A percentile compares a stretch with the other conserved stretches of the same genome.
These are phyloP conservation scores for Diaporthe aspalathi DNA, from an alignment of 2,329 filamentous ascomycete species.

Conservation along the genomic window DNA sequence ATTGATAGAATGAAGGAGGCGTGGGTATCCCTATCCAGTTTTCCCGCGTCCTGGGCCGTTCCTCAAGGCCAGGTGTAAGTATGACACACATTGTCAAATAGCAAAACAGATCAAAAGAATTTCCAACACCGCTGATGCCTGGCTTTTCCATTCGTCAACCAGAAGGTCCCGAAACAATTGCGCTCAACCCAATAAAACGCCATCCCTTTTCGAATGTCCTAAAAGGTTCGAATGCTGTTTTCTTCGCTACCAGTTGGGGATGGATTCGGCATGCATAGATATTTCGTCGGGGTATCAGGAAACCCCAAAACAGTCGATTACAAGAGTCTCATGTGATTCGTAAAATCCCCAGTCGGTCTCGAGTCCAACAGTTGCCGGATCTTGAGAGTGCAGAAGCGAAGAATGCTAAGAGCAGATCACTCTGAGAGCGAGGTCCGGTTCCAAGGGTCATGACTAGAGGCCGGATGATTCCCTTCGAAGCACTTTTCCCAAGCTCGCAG, in stretches of 20 bases:
- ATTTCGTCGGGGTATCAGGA: too few species aligned
- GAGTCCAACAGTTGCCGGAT: background rate
- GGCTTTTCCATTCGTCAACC: background rate
- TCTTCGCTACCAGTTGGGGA: constrained; percentile 22
- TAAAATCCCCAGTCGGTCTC: background rate
- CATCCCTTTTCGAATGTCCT: constrained; percentile 22
- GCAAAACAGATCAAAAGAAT: background rate
- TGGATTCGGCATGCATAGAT: constrained; percentile 11
- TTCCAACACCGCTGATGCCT: constrained; percentile 17
- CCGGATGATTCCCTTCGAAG: constrained; percentile 1
- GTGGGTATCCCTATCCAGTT: constrained; percentile 1
- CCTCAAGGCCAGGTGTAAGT: background rate
- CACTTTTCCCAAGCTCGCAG: constrained; percentile 8
- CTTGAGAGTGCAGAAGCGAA: background rate
- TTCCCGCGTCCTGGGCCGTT: background rate
- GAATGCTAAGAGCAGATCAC: background rate
- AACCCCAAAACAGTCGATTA: background rate
- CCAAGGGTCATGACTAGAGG: background rate
- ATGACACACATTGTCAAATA: too few species aligned
- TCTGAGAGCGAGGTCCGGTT: background rate
- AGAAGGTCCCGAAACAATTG: too few species aligned
- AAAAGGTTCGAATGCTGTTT: constrained; percentile 27
- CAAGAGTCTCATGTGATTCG: background rate
- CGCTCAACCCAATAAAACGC: background rate
- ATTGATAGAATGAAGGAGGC: constrained; percentile 16